Base-by-base conservation (phyloP, 2,329 filamentous ascomycete genomes). In the Cladophialophora chaetospira region DNA sequence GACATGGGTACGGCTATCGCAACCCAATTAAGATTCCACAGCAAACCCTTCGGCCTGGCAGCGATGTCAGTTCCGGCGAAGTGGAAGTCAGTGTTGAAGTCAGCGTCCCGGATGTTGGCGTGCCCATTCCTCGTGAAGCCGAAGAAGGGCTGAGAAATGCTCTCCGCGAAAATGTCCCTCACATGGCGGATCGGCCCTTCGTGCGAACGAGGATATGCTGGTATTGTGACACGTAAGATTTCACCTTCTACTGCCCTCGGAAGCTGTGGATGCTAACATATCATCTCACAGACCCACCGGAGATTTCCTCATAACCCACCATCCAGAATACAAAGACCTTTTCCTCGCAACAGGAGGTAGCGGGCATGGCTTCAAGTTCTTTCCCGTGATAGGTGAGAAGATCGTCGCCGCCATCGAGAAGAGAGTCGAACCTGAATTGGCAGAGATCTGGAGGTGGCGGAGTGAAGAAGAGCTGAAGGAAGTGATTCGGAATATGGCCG, bases 241-340 rank as follows among this genome's bases (percentile, higher is more conserved):
- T 25, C 19, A 35, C 23, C 9, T 26, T 17, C 36, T 25, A 21
- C 28, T 48, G 35, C 49, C 31, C 11, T 13, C 11, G 2, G 8
- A 23, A 10, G 31, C 40, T 31, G 8, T 47, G 45, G 17, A 2
- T 28, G 11, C 45, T 50, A 42, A 48, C 42, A 6, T 29, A 15
- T 45, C 28, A 26, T 36, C 26, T 21, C 19, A 50, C 53, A 63
- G 61, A 6, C 79, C 83, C 5, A 83, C 82, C 15, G 87, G 83
- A 19, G 84, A 91, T 68, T 91, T 88, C 74, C 77, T 91, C 53
- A 78, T 89, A 58, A 82, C 86, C 66, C 85, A 86, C 70, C 87
- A 90, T 66, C 87, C 88, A 0, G 72, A 77, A 13, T 82, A 82
- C 71, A 45, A 59, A 21, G 38, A 31, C 31, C 71, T 82, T 4